These are phyloP conservation scores for Limonium bicolor DNA, from an alignment of 148 eudicot species.

Conservation along the genomic window DNA sequence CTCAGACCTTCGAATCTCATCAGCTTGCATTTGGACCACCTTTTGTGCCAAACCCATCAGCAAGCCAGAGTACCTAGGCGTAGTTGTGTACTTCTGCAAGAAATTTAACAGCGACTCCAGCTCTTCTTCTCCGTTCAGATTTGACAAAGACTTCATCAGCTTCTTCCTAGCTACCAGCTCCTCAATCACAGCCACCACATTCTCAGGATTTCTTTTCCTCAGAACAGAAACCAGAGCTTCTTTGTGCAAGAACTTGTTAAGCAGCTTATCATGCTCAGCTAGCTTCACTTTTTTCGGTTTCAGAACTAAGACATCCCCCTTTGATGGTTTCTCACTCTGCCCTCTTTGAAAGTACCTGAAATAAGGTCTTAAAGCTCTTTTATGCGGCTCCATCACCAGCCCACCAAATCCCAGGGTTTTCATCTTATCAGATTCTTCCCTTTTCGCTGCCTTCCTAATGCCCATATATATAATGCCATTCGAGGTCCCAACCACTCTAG, in stretches of 20 bases:
- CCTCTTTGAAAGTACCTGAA: constrained; percentile 86
- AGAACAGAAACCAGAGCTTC: constrained; percentile 81
- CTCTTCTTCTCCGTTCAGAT: constrained; percentile 59
- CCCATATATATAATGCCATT: constrained; percentile 72
- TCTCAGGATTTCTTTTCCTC: constrained; percentile 48
- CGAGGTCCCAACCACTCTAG: constrained; percentile 64
- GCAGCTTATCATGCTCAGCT: constrained; percentile 61
- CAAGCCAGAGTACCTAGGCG: constrained; percentile 61
- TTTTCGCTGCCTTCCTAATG: constrained; percentile 45
- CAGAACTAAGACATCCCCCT: constrained; percentile 57
- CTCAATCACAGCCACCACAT: constrained; percentile 77
- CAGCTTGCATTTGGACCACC: constrained; percentile 59
- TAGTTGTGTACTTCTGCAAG: constrained; percentile 51
- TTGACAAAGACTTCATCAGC: constrained; percentile 40
- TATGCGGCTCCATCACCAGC: constrained; percentile 25
- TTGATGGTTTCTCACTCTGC: constrained; percentile 62
- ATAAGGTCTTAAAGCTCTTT: constrained; percentile 42
- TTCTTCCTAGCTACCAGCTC: constrained; percentile 83
- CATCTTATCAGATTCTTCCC: constrained; percentile 13
- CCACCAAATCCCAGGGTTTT: constrained; percentile 19
- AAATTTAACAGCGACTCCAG: constrained; percentile 49
- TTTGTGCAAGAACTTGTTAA: constrained; percentile 86
- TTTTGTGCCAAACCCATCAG: constrained; percentile 57
- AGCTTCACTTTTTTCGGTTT: constrained; percentile 60
- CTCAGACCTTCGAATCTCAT: constrained; percentile 42